Evolutionary conservation across 2,329 filamentous ascomycete species (phyloP), one percentile per base, ranked within the genome.

Genomic region (Stagonosporopsis rhizophila): DNA sequence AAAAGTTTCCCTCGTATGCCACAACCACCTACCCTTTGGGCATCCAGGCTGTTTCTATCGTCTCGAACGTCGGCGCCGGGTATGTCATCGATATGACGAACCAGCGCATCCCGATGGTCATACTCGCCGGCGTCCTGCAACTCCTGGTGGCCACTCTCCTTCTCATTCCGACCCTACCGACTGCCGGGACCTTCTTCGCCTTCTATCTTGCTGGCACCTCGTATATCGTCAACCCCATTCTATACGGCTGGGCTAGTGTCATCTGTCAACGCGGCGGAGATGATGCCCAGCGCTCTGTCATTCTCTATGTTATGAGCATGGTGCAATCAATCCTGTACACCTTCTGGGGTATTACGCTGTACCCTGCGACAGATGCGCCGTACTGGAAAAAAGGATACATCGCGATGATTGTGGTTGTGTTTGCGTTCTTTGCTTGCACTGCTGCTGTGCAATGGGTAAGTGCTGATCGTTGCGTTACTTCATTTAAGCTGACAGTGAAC

Each of bases 1-100:
- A 40, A 12, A 42, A 61, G 15, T 68, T 69, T 41, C 65, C 77
- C 0, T 75, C 84, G 0, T 45, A 77, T 0, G 81, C 86, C 60
- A 77, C 82, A 11, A 87, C 86, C 64, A 82, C 84, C 61, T 86
- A 85, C 44, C 83, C 84, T 0, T 81, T 84, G 0, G 84, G 83
- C 2, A 81, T 87, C 0, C 80, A 84, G 0, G 84, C 83, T 0
- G 80, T 82, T 0, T 85, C 83, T 2, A 86, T 87, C 32, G 70
- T 82, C 0, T 84, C 83, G 6, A 76, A 76, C 40, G 69, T 77
- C 12, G 60, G 71, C 2, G 75, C 74, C 22, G 75, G 73, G 17
- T 68, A 73, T 45, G 64, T 75, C 20, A 78, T 78, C 51, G 76
- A 79, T 45, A 65, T 69, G 20, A 78, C 77, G 0, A 70, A 73